These are phyloP conservation scores for Hysterangium stoloniferum DNA, from an alignment of 768 basidiomycete species.

Conservation along the genomic window DNA sequence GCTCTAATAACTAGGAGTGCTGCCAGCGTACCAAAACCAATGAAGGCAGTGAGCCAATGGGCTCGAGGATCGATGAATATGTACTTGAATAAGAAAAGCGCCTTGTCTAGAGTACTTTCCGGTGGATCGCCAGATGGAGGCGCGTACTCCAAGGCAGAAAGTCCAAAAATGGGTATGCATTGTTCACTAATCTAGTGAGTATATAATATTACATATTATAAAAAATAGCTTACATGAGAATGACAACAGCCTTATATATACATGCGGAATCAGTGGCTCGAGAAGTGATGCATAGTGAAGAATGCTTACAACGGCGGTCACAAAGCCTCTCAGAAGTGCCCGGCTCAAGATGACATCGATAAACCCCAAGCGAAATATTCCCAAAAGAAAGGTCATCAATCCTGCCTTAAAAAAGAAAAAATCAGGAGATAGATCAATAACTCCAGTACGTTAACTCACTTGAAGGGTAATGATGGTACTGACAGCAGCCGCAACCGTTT, in stretches of 20 bases:
- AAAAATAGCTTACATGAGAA: conserved; percentile 55
- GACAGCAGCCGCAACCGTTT: conserved; percentile 55
- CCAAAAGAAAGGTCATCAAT: conserved; percentile 76
- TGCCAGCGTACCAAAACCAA: conserved; percentile 66
- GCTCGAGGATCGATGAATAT: conserved; percentile 35
- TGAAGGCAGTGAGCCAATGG: conserved; percentile 59
- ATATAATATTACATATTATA: background rate
- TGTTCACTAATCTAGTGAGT: conserved; percentile 48
- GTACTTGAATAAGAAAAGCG: conserved; percentile 63
- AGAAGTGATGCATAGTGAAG: background rate
- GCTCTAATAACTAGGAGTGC: conserved; percentile 55
- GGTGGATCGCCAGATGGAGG: conserved; percentile 35
- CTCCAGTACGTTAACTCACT: too few species aligned
- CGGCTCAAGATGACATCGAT: conserved; percentile 90
- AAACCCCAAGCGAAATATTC: conserved; percentile 84
- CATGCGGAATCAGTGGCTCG: background rate
- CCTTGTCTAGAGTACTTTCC: conserved; percentile 67
- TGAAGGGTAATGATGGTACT: conserved; percentile 82
- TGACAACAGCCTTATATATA: conserved; percentile 62
- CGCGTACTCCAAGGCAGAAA: conserved; percentile 44
- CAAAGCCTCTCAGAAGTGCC: conserved; percentile 80
- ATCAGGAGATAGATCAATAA: too few species aligned
- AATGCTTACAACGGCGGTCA: conserved; percentile 53
- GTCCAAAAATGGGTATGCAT: conserved; percentile 84
- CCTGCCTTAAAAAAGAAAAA: conserved; percentile 49